Evolutionary conservation across 768 basidiomycete genomes (phyloP), one percentile per base, ranked within the genome.

Genomic region (Termitomyces sp.): DNA sequence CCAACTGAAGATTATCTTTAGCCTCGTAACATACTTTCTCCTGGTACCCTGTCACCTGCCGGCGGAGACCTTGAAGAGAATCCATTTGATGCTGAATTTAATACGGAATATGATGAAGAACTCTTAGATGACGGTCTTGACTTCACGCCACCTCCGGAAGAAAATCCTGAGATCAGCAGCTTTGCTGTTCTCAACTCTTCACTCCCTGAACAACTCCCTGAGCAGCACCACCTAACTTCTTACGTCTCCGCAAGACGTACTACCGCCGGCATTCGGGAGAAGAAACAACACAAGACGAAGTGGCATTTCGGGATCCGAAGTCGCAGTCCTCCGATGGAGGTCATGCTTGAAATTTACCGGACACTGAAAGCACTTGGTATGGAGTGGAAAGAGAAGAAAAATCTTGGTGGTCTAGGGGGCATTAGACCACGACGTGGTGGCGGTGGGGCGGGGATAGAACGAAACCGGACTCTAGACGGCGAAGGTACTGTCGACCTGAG

Each of bases 241-340:
- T 90, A 88, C 48, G 80, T 81, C 18, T 80, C 81, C 40, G 85
- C 80, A 32, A 79, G 78, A 65, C 67, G 81, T 44, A 77, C 79
- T 40, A 69, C 69, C 62, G 72, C 71, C 52, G 60, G 66, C 35
- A 59, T 71, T 55, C 63, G 66, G 22, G 85, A 85, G 66, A 84
- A 86, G 75, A 90, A 87, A 68, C 82, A 84, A 55, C 85, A 88
- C 59, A 85, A 88, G 60, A 90, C 90, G 16, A 88, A 93, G 62
- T 98, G 97, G 97, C 97, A 99, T 70, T 99, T 98, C 67, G 97
- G 97, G 8, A 98, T 99, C 41, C 82, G 97, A 33, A 94, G 92
- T 64, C 81, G 95, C 58, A 90, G 87, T 57, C 92, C 94, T 33
- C 97, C 95, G 22, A 96, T 98, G 92, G 97, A 99, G 71, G 96